These are phyloP conservation scores for Cicer chorassanicum DNA, from an alignment of 306 rosid species.

Conservation along the genomic window DNA sequence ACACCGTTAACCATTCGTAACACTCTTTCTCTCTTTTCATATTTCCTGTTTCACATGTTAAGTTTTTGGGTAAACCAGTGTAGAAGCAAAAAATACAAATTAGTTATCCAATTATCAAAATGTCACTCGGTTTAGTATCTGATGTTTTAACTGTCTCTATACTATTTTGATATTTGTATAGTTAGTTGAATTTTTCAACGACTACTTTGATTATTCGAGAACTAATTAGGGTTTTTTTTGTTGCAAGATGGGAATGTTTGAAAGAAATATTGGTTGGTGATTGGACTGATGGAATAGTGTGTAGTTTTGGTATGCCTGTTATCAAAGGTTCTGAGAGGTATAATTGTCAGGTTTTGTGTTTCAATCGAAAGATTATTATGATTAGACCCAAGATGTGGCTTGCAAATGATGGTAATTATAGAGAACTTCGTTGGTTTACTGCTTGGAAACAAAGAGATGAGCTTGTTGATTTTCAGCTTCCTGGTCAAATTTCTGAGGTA, in stretches of 20 bases:
- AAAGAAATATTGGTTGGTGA: conserved; percentile 76
- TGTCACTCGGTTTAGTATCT: too few species aligned
- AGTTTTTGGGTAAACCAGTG: neutral
- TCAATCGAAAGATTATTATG: conserved; percentile 80
- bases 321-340: conserved; percentile 87
- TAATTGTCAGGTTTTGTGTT: conserved; percentile 82
- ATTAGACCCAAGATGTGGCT: conserved; percentile 93
- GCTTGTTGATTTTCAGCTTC: conserved; percentile 81
- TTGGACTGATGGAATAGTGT: conserved; percentile 88
- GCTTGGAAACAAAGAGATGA: conserved; percentile 84
- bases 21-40: neutral
- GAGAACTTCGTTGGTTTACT: conserved; percentile 97
- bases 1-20: conserved; percentile 81
- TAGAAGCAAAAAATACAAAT: too few species aligned
- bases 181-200: too few species aligned
- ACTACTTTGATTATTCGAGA: too few species aligned
- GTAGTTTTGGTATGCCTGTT: conserved; percentile 97
- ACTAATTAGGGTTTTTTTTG: neutral
- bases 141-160: too few species aligned
- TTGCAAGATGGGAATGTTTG: conserved; percentile 95
- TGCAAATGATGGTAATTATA: conserved; percentile 95
- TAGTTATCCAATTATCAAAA: too few species aligned
- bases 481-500: conserved; percentile 68
- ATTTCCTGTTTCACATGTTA: neutral
- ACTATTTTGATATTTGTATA: too few species aligned